Base-by-base conservation (phyloP, 2,329 filamentous ascomycete species). In the Rhynchosporium graminicola region DNA sequence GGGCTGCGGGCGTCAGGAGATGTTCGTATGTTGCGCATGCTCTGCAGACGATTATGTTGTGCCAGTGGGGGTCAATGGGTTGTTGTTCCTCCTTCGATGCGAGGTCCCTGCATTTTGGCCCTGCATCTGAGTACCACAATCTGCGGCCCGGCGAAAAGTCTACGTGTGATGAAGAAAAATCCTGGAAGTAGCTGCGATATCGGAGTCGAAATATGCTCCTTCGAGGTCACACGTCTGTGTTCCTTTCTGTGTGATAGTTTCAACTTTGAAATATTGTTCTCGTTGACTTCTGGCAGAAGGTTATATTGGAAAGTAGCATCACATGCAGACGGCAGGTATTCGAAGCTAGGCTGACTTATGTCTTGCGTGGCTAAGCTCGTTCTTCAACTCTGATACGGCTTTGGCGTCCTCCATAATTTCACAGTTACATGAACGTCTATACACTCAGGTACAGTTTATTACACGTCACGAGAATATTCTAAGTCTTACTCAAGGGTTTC, bases 31-130 rank as follows among this genome's bases (percentile, higher is more conserved):
- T 4, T 28, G 51, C 28, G 33, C 9, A n/a, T 29, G 3, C n/a
- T 9, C 36, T 42, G 36, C 36, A 54, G 36, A 54, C 51, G 51
- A 36, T n/a, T 54, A 54, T 54, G 51, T 29, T 29, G 51, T 54
- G 9, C n/a, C 51, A 54, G 20, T 20, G 1, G 20, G 20, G 20
- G 20, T 20, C 9, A n/a, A 33, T 9, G 28, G 6, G 15, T n/a
- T 33, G 33, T 33, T 40, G 51, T 54, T 54, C 20, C 4, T 54
- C n/a, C 51, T 28, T 42, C 26, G 10, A 4, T 54, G 36, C 36
- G 20, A 42, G n/a, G 51, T 42, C 51, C 36, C 51, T 54, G 51
- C 51, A 54, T 54, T 12, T 28, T 31, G 47, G 31, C 15, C 9
- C 15, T 51, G 31, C 15, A 26, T 38, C 50, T 52, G 3, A 36